phyloP scores from a whole-genome alignment of 495 filamentous ascomycete genomes.

The Pseudoneurospora amorphoporcata region DNA sequence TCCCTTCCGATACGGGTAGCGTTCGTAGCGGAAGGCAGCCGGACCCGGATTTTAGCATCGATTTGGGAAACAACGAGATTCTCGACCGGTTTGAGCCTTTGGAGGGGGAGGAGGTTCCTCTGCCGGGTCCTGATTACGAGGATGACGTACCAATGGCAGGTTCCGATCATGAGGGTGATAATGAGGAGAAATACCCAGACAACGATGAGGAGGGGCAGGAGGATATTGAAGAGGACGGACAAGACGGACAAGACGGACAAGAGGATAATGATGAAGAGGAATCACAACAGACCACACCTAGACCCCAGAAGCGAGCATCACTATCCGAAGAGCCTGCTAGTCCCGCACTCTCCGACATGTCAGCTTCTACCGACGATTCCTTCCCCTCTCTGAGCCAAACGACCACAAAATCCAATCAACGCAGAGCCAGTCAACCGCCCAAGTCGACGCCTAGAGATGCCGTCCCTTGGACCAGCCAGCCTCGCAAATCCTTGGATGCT shows the following conservation, averaged over 20 bases:
- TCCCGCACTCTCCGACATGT: conserved; percentile 3
- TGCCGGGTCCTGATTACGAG: not conserved
- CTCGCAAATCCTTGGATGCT: conserved; percentile 10
- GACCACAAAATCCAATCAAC: not conserved
- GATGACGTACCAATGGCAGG: not conserved
- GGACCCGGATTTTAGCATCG: conserved; percentile 22
- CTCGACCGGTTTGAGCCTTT: conserved; percentile 7
- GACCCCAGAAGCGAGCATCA: not conserved
- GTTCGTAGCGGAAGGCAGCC: conserved; percentile 30
- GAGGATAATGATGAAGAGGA: conserved; percentile 2
- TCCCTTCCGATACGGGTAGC: conserved; percentile 24
- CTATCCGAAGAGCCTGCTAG: conserved; percentile 6
- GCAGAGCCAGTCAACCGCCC: not conserved
- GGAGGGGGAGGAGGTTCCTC: conserved; percentile 7
- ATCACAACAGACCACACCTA: not conserved
- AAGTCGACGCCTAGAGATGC: conserved; percentile 4
- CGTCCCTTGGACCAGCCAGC: conserved; percentile 6
- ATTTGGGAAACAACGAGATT: conserved; percentile 14
- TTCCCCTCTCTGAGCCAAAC: conserved; percentile 28
- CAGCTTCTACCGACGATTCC: conserved; percentile 15
- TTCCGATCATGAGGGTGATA: not conserved
- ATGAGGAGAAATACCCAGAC: not conserved
- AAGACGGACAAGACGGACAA: not conserved
- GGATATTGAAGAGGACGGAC: not conserved
- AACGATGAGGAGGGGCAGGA: conserved; percentile 5